These are phyloP conservation scores for Calonectria pteridis DNA, from an alignment of 2,329 filamentous ascomycete species.

Conservation along the genomic window DNA sequence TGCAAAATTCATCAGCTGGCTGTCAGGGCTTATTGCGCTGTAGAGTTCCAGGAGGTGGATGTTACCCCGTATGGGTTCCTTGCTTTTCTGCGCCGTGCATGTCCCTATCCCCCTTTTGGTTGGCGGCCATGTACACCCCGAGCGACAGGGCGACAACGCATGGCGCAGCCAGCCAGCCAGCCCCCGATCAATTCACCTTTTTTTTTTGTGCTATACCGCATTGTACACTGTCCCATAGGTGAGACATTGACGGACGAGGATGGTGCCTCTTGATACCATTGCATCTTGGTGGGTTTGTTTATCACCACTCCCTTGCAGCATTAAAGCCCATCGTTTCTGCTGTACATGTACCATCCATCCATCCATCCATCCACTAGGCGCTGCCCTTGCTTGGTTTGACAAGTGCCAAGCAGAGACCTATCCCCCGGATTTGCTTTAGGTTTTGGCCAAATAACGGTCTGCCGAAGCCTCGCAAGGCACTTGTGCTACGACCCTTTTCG, in stretches of 20 bases:
- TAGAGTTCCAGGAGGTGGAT: conserved; percentile 18
- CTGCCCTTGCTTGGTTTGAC: not conserved
- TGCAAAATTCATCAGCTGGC: not conserved
- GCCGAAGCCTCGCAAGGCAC: not conserved
- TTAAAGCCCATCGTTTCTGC: not conserved
- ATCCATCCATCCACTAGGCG: no score
- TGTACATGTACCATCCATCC: not conserved
- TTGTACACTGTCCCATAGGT: not conserved
- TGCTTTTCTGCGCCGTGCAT: conserved; percentile 11
- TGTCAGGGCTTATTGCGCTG: conserved; percentile 2
- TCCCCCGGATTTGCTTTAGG: conserved; percentile 5
- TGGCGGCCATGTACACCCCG: conserved; percentile 13
- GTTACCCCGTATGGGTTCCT: conserved; percentile 15
- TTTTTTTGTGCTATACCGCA: not conserved
- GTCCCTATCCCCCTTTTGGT: conserved; percentile 17
- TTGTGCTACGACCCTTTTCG: not conserved
- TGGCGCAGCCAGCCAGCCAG: conserved; percentile 17
- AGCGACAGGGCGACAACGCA: conserved; percentile 17
- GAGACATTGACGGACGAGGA: not conserved
- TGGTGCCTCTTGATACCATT: not conserved
- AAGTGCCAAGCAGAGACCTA: conserved; percentile 2
- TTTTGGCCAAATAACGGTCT: conserved; percentile 3
- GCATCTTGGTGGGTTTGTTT: not conserved
- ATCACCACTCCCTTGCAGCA: not conserved
- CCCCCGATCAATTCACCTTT: conserved; percentile 4